Evolutionary conservation across 2,329 filamentous ascomycete genomes (phyloP).

Genomic region (Colletotrichum ledebouriae): DNA sequence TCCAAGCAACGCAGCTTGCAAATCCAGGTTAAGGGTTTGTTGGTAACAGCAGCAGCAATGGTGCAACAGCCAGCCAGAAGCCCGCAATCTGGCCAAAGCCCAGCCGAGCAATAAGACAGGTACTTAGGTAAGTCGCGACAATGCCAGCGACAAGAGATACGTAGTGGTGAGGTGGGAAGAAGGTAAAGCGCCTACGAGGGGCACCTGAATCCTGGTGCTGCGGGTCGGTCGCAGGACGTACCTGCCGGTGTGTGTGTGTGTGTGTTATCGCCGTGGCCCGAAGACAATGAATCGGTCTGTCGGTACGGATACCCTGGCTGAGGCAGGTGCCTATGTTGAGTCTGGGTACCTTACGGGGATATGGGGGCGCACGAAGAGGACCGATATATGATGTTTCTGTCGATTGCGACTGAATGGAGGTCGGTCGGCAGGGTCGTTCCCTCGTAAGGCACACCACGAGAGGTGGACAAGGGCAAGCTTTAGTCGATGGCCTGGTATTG

Average conservation of each 20-base stretch:
- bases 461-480: slow-evolving; percentile 5
- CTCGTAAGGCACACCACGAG: neutral
- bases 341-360: neutral
- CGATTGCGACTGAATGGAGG: neutral
- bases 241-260: slow-evolving; percentile 12
- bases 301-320: slow-evolving; percentile 24
- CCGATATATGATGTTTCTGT: slow-evolving; percentile 2
- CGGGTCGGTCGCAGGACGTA: slow-evolving; percentile 19
- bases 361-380: slow-evolving; percentile 1
- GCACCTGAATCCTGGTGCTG: slow-evolving; percentile 25
- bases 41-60: slow-evolving; percentile 10
- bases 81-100: neutral
- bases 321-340: slow-evolving; percentile 9
- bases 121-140: neutral
- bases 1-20: slow-evolving; percentile 24
- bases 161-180: slow-evolving; percentile 5
- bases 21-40: slow-evolving; percentile 31
- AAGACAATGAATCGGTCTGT: slow-evolving; percentile 32
- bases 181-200: slow-evolving; percentile 2
- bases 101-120: neutral
- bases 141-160: slow-evolving; percentile 1
- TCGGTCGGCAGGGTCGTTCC: neutral
- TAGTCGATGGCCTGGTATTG: slow-evolving; percentile 8
- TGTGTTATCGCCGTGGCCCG: slow-evolving; percentile 27
- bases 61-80: neutral